Evolutionary conservation across 192 early-diverging fungal species (phyloP).

Genomic region (Coemansia sp.): DNA sequence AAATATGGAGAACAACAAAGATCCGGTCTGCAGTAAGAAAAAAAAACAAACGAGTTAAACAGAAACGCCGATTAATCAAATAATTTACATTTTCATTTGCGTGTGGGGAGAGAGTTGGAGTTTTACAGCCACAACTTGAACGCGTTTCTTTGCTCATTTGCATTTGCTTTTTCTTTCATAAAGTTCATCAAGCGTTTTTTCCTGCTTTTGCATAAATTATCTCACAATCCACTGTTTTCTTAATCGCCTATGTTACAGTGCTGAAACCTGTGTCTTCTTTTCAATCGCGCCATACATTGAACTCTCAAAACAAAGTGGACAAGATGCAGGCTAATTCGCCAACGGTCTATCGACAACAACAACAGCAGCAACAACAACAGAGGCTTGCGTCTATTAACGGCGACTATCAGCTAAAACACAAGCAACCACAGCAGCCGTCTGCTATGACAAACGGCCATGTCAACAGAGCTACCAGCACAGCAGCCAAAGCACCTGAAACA

Average conservation of each 20-base stretch:
- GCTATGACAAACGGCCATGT: not conserved
- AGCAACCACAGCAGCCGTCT: not conserved
- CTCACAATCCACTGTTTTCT: no score
- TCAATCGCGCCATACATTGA: not conserved
- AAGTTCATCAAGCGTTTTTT: not conserved
- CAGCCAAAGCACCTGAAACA: not conserved
- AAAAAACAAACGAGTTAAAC: no score
- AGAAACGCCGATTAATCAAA: no score
- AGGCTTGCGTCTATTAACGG: slow-evolving; percentile 16
- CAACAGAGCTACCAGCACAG: not conserved
- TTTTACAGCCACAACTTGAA: no score
- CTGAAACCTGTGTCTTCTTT: not conserved
- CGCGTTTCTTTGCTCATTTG: no score
- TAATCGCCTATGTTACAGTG: not conserved
- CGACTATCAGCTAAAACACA: slow-evolving; percentile 5
- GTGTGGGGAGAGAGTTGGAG: no score
- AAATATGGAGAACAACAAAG: no score
- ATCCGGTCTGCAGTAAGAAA: no score
- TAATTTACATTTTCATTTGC: no score
- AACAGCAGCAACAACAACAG: slow-evolving; percentile 4
- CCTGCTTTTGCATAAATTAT: not conserved
- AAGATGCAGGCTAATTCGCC: slow-evolving; percentile 17
- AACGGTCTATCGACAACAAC: slow-evolving; percentile 14
- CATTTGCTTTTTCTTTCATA: not conserved
- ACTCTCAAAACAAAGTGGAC: not conserved